phyloP scores from a whole-genome alignment of 805 yeast species.

The Suhomyces sp. region DNA sequence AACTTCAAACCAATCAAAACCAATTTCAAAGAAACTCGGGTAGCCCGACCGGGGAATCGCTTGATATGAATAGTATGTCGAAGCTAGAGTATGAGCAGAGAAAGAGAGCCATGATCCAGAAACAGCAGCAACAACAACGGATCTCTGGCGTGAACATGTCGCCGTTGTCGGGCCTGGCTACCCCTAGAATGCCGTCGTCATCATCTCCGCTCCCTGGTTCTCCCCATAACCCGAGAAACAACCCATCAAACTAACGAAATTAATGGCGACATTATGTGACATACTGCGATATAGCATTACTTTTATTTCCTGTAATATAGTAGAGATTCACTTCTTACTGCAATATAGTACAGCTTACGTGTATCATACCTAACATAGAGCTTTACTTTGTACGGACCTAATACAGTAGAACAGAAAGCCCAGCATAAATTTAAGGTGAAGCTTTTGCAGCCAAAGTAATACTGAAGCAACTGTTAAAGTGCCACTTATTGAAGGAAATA shows the following conservation, averaged over 20 bases:
- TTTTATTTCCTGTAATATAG: neutral
- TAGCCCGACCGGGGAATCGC: constrained; percentile 6
- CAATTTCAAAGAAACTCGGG: constrained; percentile 7
- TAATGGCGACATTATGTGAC: neutral
- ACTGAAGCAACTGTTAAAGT: no score
- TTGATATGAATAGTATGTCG: constrained; percentile 24
- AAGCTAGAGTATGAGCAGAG: constrained; percentile 37
- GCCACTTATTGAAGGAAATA: no score
- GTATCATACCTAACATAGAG: no score
- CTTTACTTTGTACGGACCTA: no score
- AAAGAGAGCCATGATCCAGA: constrained; percentile 32
- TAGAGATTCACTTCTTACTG: neutral
- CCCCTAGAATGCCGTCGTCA: constrained; percentile 3
- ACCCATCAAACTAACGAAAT: neutral
- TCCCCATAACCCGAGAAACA: neutral
- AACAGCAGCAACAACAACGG: constrained; percentile 24
- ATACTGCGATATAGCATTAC: neutral
- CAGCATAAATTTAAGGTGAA: no score
- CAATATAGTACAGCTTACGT: no score
- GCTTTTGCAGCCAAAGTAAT: no score
- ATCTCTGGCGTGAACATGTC: constrained; percentile 2
- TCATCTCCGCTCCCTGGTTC: constrained; percentile 2
- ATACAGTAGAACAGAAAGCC: no score
- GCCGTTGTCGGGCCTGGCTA: constrained; percentile 2
- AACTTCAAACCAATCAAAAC: neutral